Base-by-base conservation (phyloP, 371 early-diverging fungal species). In the Dinochytrium kinnereticum region DNA sequence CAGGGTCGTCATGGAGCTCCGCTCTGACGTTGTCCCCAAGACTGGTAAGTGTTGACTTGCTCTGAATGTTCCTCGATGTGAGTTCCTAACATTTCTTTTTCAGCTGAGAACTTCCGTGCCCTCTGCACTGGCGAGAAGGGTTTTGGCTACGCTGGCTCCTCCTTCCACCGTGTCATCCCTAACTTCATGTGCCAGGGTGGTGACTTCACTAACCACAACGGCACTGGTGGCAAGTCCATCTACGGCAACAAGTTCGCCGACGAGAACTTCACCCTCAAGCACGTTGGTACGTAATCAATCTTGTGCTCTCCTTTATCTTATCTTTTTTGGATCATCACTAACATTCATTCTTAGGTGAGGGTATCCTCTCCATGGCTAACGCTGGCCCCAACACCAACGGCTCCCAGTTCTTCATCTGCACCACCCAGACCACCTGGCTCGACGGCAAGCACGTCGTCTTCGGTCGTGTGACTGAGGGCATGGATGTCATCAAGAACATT, bases 391-490 rank as follows among this genome's bases (percentile, higher is more conserved):
- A 88, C 77, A 90, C 98, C 84, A 99, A 99, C 88, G 98, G 98
- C 72, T 94, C 94, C 76, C 99, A 99, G 87, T 98, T 99, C 90
- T 98, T 98, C 89, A 95, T 82, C 68, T 78, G 77, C 72, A 76
- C 76, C 50, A 75, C 67, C 75, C 65, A 79, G 72, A 86, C 89
- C 2, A 55, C 77, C 17, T 88, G 98, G 98, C 91, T 99, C 76
- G 97, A 99, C 86, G 95, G 95, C 77, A 97, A 96, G 89, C 99
- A 99, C 90, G 97, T 96, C 74, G 99, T 99, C 44, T 99, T 99
- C 84, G 99, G 99, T 67, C 44, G 36, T 21, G 78, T 82, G 70
- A 66, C 61, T 38, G 77, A 79, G 64, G 80, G 98, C 55, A 68
- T 86, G 73, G 91, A 95, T 33, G 83, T 98, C 53, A 90, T 98